Percentiles rank a stretch among this genome's conserved stretches.
phyloP scores from a whole-genome alignment of 495 filamentous ascomycete genomes.

The Xylaria castorea region DNA sequence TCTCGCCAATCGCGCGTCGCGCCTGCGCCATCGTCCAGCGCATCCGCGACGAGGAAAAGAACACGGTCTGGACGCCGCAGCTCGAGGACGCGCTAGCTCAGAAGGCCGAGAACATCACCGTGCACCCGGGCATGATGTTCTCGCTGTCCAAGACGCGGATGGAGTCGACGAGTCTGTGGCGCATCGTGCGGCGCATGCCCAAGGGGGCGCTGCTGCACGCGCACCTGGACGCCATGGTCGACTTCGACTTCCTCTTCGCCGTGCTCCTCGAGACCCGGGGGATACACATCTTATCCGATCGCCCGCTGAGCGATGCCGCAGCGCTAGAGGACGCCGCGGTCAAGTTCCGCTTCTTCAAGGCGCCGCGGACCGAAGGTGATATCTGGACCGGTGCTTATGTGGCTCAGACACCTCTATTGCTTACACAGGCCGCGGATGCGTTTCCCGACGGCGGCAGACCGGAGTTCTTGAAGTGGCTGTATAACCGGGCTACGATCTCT shows the following conservation, averaged over 20 bases:
- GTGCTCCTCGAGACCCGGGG: slow-evolving; percentile 74
- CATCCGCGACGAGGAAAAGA: slow-evolving; percentile 78
- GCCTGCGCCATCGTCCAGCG: slow-evolving; percentile 79
- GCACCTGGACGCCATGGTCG: slow-evolving; percentile 88
- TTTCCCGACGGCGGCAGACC: slow-evolving; percentile 73
- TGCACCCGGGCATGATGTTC: slow-evolving; percentile 91
- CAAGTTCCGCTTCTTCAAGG: slow-evolving; percentile 60
- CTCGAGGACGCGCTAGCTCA: slow-evolving; percentile 69
- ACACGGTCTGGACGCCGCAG: slow-evolving; percentile 72
- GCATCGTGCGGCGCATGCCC: slow-evolving; percentile 83
- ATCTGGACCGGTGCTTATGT: slow-evolving; percentile 73
- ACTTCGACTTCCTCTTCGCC: slow-evolving; percentile 77
- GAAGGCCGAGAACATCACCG: slow-evolving; percentile 57
- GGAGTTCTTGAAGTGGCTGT: slow-evolving; percentile 83
- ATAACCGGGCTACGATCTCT: slow-evolving; percentile 70
- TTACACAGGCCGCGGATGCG: slow-evolving; percentile 69
- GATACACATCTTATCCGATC: slow-evolving; percentile 69
- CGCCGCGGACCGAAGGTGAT: slow-evolving; percentile 36
- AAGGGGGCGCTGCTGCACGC: slow-evolving; percentile 91
- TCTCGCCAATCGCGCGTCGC: slow-evolving; percentile 74
- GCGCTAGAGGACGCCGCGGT: slow-evolving; percentile 57
- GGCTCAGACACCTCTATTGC: slow-evolving; percentile 58
- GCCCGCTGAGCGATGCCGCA: slow-evolving; percentile 55
- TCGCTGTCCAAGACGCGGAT: slow-evolving; percentile 77
- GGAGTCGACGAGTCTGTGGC: slow-evolving; percentile 83